These are phyloP conservation scores for Imleria badia DNA, from an alignment of 768 basidiomycete genomes.

Conservation along the genomic window DNA sequence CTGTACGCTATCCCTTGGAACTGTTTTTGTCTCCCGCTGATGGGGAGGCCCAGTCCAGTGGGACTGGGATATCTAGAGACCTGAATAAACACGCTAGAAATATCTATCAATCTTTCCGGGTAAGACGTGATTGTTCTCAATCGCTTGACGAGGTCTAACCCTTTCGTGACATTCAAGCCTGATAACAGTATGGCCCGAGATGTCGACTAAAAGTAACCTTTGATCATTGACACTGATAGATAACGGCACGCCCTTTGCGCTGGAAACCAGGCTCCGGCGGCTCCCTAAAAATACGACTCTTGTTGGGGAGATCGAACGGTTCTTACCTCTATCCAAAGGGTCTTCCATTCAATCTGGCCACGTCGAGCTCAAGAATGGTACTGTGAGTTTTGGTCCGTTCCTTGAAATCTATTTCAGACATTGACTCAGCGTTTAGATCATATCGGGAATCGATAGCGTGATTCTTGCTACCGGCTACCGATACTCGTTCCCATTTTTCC, in stretches of 20 bases:
- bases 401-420: neutral
- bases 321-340: slow-evolving; percentile 4
- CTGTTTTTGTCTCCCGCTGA: neutral
- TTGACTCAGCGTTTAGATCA: neutral
- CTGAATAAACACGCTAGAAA: slow-evolving; percentile 4
- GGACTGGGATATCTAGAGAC: slow-evolving; percentile 14
- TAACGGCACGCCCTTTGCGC: neutral
- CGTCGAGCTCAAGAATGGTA: slow-evolving; percentile 15
- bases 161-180: neutral
- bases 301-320: slow-evolving; percentile 13
- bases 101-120: slow-evolving; percentile 14
- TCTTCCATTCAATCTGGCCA: slow-evolving; percentile 11
- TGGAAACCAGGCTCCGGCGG: neutral
- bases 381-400: neutral
- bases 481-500: slow-evolving; percentile 17
- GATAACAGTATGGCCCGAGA: neutral
- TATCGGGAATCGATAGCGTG: too few species aligned
- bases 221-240: neutral
- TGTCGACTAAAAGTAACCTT: neutral
- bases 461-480: slow-evolving; percentile 12
- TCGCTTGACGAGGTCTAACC: neutral
- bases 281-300: slow-evolving; percentile 12
- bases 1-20: neutral
- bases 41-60: neutral
- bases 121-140: neutral